Evolutionary conservation across 306 rosid genomes (phyloP).

Genomic region (Acacia crassicarpa): DNA sequence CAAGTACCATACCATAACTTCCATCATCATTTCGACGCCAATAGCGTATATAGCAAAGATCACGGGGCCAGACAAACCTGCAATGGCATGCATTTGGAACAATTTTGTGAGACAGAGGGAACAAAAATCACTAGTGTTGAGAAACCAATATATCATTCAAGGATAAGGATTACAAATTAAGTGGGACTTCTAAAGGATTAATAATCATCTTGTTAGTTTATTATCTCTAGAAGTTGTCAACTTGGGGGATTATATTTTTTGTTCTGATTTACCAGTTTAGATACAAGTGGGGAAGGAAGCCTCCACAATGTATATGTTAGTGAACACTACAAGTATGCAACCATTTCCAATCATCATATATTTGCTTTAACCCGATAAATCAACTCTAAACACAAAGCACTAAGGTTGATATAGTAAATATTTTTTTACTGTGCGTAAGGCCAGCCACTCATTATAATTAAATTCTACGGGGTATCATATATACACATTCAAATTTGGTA

Average conservation of each 20-base stretch:
- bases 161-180: neutral
- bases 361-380: neutral
- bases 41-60: conserved; percentile 96
- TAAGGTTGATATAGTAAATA: conserved; percentile 7
- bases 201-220: neutral
- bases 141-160: neutral
- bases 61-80: conserved; percentile 99
- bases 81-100: conserved; percentile 23
- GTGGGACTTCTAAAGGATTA: neutral
- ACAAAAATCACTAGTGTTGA: neutral
- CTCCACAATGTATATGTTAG: neutral
- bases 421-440: neutral
- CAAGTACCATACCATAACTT: conserved; percentile 74
- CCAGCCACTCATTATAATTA: conserved; percentile 9
- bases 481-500: neutral
- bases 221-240: neutral
- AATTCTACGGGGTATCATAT: conserved; percentile 9
- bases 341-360: neutral
- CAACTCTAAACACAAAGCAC: conserved; percentile 4
- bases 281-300: neutral
- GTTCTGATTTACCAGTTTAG: neutral
- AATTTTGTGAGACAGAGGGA: no score
- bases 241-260: neutral
- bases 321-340: neutral
- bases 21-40: conserved; percentile 99